Conservation (phyloP, 345 rosid species). For the Kernera saxatilis region DNA sequence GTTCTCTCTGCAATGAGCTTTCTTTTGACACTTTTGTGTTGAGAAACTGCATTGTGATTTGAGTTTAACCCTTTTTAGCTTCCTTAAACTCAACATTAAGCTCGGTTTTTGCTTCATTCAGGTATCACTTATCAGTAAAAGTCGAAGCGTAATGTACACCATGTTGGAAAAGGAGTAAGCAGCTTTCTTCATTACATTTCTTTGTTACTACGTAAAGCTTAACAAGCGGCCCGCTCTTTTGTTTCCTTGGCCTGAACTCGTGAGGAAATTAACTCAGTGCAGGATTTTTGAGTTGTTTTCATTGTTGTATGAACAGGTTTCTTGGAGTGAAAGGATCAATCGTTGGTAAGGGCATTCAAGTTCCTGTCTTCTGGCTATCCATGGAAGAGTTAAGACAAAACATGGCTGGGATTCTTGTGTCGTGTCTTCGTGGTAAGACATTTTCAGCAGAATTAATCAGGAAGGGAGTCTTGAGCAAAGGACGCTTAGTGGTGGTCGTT, state of each 20-base stretch:
- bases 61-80: background rate
- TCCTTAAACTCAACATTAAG: background rate
- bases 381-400: conserved; percentile 7
- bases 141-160: conserved; percentile 14
- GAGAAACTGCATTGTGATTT: background rate
- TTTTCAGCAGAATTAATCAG: conserved; percentile 4
- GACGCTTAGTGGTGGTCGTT: conserved; percentile 21
- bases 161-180: conserved; percentile 19
- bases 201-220: background rate
- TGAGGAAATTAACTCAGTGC: background rate
- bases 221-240: background rate
- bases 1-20: background rate
- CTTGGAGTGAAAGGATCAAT: conserved; percentile 24
- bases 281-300: background rate
- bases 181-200: background rate
- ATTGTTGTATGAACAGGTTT: background rate
- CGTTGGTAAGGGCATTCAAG: conserved; percentile 20
- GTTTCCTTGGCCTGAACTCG: background rate
- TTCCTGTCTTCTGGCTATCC: conserved; percentile 16
- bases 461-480: conserved; percentile 18
- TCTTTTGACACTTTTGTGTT: background rate
- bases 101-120: background rate
- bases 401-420: conserved; percentile 17
- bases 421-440: conserved; percentile 16
- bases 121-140: background rate